Evolutionary conservation across 768 basidiomycete species (phyloP).

Genomic region (Pleurotus salmoneostramineus): DNA sequence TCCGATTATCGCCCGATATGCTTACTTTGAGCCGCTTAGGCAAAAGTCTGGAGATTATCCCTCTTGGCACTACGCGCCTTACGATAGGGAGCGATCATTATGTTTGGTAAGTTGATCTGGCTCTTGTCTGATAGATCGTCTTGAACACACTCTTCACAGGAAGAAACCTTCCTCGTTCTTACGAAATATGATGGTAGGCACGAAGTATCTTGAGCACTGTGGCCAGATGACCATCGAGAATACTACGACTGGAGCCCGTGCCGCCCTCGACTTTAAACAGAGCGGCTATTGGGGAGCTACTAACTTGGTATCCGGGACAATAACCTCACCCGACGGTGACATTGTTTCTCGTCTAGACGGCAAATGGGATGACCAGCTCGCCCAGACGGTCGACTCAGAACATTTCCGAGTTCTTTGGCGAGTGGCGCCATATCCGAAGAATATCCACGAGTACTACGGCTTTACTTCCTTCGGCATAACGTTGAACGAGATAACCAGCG

Average conservation of each 20-base stretch:
- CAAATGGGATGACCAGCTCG: slow-evolving; percentile 84
- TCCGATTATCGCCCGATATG: slow-evolving; percentile 9
- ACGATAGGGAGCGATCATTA: slow-evolving; percentile 65
- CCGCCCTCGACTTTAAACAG: slow-evolving; percentile 82
- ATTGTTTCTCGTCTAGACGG: slow-evolving; percentile 70
- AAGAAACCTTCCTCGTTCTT: slow-evolving; percentile 86
- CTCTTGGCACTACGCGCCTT: slow-evolving; percentile 66
- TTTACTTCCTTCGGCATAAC: slow-evolving; percentile 79
- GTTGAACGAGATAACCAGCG: slow-evolving; percentile 73
- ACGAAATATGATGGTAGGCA: slow-evolving; percentile 85
- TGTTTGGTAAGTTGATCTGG: slow-evolving; percentile 51
- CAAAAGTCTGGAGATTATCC: slow-evolving; percentile 87
- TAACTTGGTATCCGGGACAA: slow-evolving; percentile 64
- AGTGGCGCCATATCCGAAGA: slow-evolving; percentile 66
- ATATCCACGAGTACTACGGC: slow-evolving; percentile 71
- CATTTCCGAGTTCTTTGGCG: slow-evolving; percentile 80
- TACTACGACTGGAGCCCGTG: slow-evolving; percentile 46
- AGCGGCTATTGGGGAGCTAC: slow-evolving; percentile 79
- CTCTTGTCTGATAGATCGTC: background rate
- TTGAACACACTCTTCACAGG: slow-evolving; percentile 36
- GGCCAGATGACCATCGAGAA: slow-evolving; percentile 79
- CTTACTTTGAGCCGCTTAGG: slow-evolving; percentile 39
- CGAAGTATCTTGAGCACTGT: slow-evolving; percentile 85
- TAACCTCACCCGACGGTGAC: slow-evolving; percentile 51
- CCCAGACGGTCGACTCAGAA: slow-evolving; percentile 61